Base-by-base conservation (phyloP, 768 basidiomycete genomes). In the Leccinum truebloodii region DNA sequence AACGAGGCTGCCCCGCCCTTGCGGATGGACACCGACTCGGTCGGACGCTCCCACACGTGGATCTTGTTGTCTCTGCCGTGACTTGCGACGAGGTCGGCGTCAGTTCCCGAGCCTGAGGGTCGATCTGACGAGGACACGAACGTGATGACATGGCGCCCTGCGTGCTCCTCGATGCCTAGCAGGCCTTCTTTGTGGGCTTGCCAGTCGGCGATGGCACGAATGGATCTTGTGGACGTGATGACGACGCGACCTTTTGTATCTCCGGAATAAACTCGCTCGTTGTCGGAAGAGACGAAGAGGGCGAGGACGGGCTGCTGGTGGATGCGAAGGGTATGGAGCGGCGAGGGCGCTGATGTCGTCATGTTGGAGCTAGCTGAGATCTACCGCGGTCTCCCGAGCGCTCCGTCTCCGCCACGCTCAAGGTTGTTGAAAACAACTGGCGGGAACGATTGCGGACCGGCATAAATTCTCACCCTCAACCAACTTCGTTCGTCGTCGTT, bases 21-120 rank as follows among this genome's bases (percentile, higher is more conserved):
- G 20, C 74, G 63, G 51, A 86, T 77, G 26, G 78, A 76, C 24
- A 76, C 72, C 12, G 80, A 78, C 46, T 84, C 83, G 8, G 77
- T 71, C 48, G 84, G 76, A 28, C 84, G 77, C 30, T 71, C 74
- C 89, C 90, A 94, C 6, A 91, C 78, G 69, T 92, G 88, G 34
- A 95, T 71, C 71, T 92, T 90, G 74, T 95, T 92, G 75, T 96
- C 94, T 52, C 94, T 79, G 16, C 86, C 90, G 64, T 95, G 92
- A 14, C 94, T 65, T 57, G 37, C 12, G 7, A 32, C 2, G 28
- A 52, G 8, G n/a, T n/a, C 37, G 1, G 16, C 20, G 28, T 65
- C 50, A 63, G 59, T 18, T 13, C 12, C 37, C 9, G 24, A 12
- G 10, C 10, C 1, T 39, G 1, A 26, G 20, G 4, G 10, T 57